Evolutionary conservation across 495 filamentous ascomycete species (phyloP), one percentile per base, ranked within the genome.

Genomic region (Baudoinia panamericana): DNA sequence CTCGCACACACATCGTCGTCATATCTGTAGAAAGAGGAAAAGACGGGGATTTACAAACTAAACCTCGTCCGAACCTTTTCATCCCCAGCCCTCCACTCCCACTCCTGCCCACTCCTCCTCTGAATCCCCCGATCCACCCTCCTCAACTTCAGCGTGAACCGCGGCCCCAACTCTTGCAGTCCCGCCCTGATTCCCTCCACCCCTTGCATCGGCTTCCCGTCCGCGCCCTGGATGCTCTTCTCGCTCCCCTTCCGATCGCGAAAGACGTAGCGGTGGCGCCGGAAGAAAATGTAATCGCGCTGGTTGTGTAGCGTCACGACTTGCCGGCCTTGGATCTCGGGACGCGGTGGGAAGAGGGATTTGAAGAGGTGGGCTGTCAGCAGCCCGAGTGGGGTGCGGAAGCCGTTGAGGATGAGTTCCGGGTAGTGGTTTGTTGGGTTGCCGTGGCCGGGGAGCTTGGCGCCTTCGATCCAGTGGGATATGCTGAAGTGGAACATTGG

Each of bases 251-350:
- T 65, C 60, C 84, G 85, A 41, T 96, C 86, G 0, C 90, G 72
- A 63, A 97, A 94, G 2, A 93, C 70, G 53, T 97, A 97, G 21
- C 90, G 68, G 56, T 95, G 85, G 20, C 88, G 66, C 6, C 90
- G 70, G 32, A 95, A 67, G 53, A 97, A 97, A 48, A 94, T 84
- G 61, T 93, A 97, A 61, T 97, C 88, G 43, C 90, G 78, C 61
- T 95, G 88, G 51, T 93, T 94, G 57, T 95, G 88, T 31, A 94
- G 55, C 5, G 87, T 94, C 22, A 93, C 78, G 0, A 93, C 85
- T 48, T 94, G 85, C 13, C 90, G 64, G 4, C 88, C 88, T 19
- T 71, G 64, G 2, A 94, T 61, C 42, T 97, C 84, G 3, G 90
- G 86, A 38, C 75, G 71, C 2, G 78, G 67, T 0, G 88, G 87